Base-by-base conservation (phyloP, 2,329 filamentous ascomycete species). In the Penicillium sp. region DNA sequence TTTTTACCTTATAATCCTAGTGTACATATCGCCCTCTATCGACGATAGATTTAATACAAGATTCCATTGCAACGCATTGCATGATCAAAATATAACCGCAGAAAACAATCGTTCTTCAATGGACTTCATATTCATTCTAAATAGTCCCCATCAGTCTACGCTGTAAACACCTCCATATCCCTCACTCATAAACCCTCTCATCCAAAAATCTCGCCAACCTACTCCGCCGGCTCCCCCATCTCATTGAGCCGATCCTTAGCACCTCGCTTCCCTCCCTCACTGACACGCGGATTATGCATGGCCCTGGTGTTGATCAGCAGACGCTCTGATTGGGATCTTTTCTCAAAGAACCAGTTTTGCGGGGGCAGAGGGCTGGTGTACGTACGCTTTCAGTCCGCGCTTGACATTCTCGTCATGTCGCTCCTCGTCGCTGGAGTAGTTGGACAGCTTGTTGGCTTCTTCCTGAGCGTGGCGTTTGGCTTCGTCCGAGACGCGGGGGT, bases 321-420 rank as follows among this genome's bases (percentile, higher is more conserved):
- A 12, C 20, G 25, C n/a, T 28, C 28, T 22, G 48, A 37, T 38
- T 42, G 42, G 37, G 25, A 25, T n/a, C n/a, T 38, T 28, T 25
- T 48, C 42, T 22, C 20, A 35, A 39, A 42, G n/a, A 8, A 41
- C 17, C 20, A 39, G 48, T 25, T 37, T 54, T 35, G 35, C 53
- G 25, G 7, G 34, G 11, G 11, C 14, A 17, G 12, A 28, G 39
- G 51, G 35, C 38, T 52, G 49, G 49, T 35, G 28, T 39, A 63
- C 67, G 49, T 63, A 70, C 68, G 67, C 65, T 54, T 67, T 69
- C 55, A 69, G 59, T 4, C 68, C 68, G 31, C 67, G 56, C 38
- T 61, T 61, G 39, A 69, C 64, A 41, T 70, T 70, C n/a, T 39
- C 47, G 8, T 55, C 51, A 41, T 62, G 64, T 6, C 50, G 50